Percentiles rank a stretch among this genome's conserved stretches.
Evolutionary conservation across 495 filamentous ascomycete species (phyloP).

Genomic region (Mytilinidion resinicola): DNA sequence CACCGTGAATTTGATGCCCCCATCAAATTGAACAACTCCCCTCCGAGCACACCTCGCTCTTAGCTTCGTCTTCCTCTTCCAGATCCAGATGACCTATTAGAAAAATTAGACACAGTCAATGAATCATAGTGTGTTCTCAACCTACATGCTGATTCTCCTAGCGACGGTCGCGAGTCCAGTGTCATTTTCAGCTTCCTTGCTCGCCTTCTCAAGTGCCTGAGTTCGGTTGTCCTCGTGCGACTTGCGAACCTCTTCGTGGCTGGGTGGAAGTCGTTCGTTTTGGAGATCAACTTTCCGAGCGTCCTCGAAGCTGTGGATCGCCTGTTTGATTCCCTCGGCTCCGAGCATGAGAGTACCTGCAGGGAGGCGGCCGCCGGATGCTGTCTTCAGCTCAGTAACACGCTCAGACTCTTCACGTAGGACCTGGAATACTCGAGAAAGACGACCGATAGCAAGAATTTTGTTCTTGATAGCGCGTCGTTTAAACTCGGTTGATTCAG

Average conservation of each 20-base stretch:
- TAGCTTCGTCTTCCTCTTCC: constrained; percentile 20
- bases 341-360: constrained; percentile 96
- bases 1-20: neutral
- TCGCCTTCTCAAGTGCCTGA: constrained; percentile 76
- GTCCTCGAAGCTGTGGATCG: constrained; percentile 95
- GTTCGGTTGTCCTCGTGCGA: constrained; percentile 71
- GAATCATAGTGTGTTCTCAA: neutral
- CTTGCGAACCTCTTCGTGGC: constrained; percentile 80
- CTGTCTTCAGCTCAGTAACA: constrained; percentile 96
- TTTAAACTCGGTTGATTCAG: constrained; percentile 84
- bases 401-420: constrained; percentile 94
- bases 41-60: neutral
- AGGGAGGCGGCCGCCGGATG: constrained; percentile 84
- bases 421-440: constrained; percentile 98
- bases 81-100: constrained; percentile 27
- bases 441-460: constrained; percentile 91
- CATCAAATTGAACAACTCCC: constrained; percentile 3
- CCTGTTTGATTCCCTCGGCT: constrained; percentile 96
- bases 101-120: neutral
- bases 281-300: constrained; percentile 96
- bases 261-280: constrained; percentile 89
- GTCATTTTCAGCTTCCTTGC: constrained; percentile 85
- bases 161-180: constrained; percentile 75
- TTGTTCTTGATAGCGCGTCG: constrained; percentile 98
- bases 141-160: constrained; percentile 93